Conservation (phyloP, 2,329 filamentous ascomycete genomes). For the Ophiostoma tasmaniense region DNA sequence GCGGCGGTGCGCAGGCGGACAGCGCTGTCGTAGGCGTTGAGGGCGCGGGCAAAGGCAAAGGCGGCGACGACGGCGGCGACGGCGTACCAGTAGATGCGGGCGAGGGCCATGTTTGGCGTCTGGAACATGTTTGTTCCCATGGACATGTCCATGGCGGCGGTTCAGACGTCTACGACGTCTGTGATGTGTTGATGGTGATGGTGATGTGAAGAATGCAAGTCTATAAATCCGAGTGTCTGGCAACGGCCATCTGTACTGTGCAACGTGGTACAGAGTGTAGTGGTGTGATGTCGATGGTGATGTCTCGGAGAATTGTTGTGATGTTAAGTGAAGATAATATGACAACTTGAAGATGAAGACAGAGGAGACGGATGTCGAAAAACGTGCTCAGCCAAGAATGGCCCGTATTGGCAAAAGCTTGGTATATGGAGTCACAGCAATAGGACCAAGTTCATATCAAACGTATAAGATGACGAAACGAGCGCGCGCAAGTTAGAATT, state of each 20-base stretch:
- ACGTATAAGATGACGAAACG: conserved; percentile 8
- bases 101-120: conserved; percentile 41
- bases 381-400: neutral
- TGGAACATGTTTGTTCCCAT: conserved; percentile 35
- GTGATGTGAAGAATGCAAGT: neutral
- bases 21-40: conserved; percentile 36
- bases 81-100: conserved; percentile 52
- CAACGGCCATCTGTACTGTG: neutral
- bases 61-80: conserved; percentile 41
- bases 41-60: conserved; percentile 32
- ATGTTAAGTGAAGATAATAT: neutral
- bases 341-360: neutral
- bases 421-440: neutral
- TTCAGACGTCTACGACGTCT: neutral
- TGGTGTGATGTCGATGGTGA: neutral
- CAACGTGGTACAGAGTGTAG: neutral
- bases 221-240: neutral
- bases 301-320: neutral
- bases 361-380: neutral
- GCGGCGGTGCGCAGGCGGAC: conserved; percentile 35
- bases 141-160: conserved; percentile 22
- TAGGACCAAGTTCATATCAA: no score
- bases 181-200: neutral
- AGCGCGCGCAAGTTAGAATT: conserved; percentile 15
- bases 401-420: neutral